Evolutionary conservation across 169 alveolate genomes (phyloP).

Genomic region (Plasmodium gonderi): DNA sequence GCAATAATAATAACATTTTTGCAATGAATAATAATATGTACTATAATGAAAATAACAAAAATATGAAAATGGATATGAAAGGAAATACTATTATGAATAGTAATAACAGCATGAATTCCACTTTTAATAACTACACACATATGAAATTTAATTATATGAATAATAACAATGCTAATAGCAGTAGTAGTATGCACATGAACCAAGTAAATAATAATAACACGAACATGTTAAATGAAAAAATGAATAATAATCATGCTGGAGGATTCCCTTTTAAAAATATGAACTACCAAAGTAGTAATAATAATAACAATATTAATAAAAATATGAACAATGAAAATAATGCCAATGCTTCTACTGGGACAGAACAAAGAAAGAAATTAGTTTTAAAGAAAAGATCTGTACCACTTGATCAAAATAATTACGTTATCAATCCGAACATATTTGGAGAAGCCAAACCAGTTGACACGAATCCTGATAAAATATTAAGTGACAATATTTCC

Average conservation of each 20-base stretch:
- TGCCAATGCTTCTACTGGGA: not conserved
- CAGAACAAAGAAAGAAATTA: constrained; percentile 63
- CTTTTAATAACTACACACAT: constrained; percentile 31
- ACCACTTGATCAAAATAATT: constrained; percentile 47
- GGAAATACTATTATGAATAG: constrained; percentile 16
- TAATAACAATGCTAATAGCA: not conserved
- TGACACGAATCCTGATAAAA: constrained; percentile 61
- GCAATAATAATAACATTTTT: constrained; percentile 6
- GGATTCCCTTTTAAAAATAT: constrained; percentile 46
- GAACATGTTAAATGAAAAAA: constrained; percentile 21
- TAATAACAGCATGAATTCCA: constrained; percentile 2
- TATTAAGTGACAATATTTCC: constrained; percentile 23
- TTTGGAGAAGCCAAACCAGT: constrained; percentile 78
- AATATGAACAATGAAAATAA: not conserved
- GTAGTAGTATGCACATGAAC: constrained; percentile 13
- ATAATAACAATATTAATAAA: constrained; percentile 4
- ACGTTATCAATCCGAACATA: constrained; percentile 45
- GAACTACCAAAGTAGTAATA: constrained; percentile 14
- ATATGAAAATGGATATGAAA: constrained; percentile 34
- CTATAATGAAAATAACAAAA: constrained; percentile 39
- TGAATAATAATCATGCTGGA: not conserved
- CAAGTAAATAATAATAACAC: constrained; percentile 24
- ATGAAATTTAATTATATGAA: constrained; percentile 23
- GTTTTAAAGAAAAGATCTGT: constrained; percentile 65
- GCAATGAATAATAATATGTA: constrained; percentile 25